Conservation (phyloP, 2,329 filamentous ascomycete species). For the Clonostachys sp. region DNA sequence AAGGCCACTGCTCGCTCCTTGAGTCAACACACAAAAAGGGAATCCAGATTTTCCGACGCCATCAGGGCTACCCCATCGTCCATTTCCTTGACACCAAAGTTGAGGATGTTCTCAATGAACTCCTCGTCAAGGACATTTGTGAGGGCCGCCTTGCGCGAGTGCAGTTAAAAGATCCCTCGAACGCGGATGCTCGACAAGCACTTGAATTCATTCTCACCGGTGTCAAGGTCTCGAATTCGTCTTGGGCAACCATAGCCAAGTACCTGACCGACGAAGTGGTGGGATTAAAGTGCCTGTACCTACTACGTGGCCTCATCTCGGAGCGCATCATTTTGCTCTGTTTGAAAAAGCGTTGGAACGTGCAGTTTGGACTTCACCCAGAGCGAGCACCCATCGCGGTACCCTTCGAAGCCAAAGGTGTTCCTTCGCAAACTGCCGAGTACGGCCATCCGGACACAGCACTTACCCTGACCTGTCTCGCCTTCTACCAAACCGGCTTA, state of each 20-base stretch:
- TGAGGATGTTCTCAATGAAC: slow-evolving; percentile 33
- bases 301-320: slow-evolving; percentile 52
- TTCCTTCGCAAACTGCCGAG: slow-evolving; percentile 48
- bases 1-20: slow-evolving; percentile 34
- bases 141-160: slow-evolving; percentile 12
- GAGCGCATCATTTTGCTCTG: slow-evolving; percentile 52
- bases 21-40: slow-evolving; percentile 25
- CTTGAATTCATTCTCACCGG: not conserved
- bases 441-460: slow-evolving; percentile 59
- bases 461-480: slow-evolving; percentile 49
- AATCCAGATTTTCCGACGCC: slow-evolving; percentile 23
- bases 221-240: not conserved
- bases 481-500: slow-evolving; percentile 54
- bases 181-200: not conserved
- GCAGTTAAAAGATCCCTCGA: slow-evolving; percentile 3
- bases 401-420: slow-evolving; percentile 56
- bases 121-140: slow-evolving; percentile 34
- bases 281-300: slow-evolving; percentile 28
- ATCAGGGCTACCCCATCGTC: slow-evolving; percentile 46
- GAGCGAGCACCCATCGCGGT: slow-evolving; percentile 46
- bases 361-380: slow-evolving; percentile 56
- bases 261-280: slow-evolving; percentile 7
- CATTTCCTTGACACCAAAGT: slow-evolving; percentile 47
- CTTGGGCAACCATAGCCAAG: not conserved
- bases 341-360: slow-evolving; percentile 55